phyloP scores from a whole-genome alignment of 257 asterid genomes.

The Rhazya stricta region DNA sequence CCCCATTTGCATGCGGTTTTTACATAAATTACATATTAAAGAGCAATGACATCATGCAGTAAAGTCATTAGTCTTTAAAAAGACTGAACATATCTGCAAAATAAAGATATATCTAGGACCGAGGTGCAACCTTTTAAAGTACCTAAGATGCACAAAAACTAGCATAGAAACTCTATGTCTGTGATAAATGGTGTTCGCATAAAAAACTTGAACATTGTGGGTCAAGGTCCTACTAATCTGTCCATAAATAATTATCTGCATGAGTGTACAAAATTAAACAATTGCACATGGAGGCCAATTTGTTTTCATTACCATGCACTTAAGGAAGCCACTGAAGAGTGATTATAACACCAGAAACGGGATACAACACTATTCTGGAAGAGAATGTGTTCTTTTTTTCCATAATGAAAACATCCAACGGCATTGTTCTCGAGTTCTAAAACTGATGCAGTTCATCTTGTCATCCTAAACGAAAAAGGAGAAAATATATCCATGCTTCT shows the following conservation, averaged over 20 bases:
- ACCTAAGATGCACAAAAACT: neutral
- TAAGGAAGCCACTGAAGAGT: neutral
- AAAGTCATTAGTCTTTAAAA: neutral
- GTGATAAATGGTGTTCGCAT: no score
- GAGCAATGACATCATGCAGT: neutral
- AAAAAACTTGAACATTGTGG: no score
- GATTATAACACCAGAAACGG: neutral
- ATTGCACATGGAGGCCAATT: neutral
- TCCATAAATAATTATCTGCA: neutral
- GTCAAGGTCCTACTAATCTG: neutral
- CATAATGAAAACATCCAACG: neutral
- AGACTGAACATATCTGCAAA: neutral
- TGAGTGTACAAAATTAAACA: neutral
- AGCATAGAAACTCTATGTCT: neutral
- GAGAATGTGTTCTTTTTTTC: neutral
- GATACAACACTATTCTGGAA: neutral
- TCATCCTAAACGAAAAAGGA: neutral
- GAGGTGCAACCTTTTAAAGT: neutral
- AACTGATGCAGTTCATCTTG: neutral
- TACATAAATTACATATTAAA: neutral
- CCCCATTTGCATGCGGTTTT: neutral
- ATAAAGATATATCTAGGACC: neutral
- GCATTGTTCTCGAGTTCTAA: neutral
- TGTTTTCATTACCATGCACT: neutral
- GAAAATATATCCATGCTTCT: neutral